Evolutionary conservation across 2,329 filamentous ascomycete genomes (phyloP).

Genomic region (Neofusicoccum kwambonambiense): DNA sequence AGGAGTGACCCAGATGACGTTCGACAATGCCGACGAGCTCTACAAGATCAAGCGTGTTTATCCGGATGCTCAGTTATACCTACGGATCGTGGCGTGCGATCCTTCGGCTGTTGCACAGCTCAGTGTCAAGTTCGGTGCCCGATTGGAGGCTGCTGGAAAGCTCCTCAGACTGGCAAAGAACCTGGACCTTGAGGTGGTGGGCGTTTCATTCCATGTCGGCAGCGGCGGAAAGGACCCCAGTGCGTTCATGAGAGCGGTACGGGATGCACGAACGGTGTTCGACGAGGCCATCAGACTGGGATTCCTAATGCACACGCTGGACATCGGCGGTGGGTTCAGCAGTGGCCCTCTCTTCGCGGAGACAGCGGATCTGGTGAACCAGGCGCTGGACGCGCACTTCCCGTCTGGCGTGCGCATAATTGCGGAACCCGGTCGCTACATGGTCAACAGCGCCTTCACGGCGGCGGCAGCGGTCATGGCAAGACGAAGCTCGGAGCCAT

Average conservation of each 20-base stretch:
- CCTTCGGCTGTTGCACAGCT: conserved; percentile 85
- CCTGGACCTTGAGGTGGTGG: conserved; percentile 79
- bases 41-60: conserved; percentile 89
- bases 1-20: conserved; percentile 91
- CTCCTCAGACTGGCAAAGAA: conserved; percentile 74
- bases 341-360: conserved; percentile 60
- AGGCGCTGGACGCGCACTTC: conserved; percentile 79
- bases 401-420: conserved; percentile 79
- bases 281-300: conserved; percentile 72
- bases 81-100: conserved; percentile 91
- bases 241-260: conserved; percentile 80
- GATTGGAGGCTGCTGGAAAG: conserved; percentile 70
- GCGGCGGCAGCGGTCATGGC: conserved; percentile 91
- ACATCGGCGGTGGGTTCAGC: conserved; percentile 93
- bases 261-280: conserved; percentile 79
- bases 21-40: conserved; percentile 91
- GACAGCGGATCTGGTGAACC: conserved; percentile 37
- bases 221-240: conserved; percentile 87
- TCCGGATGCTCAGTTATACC: conserved; percentile 79
- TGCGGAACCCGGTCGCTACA: conserved; percentile 89
- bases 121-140: conserved; percentile 90
- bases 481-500: conserved; percentile 76
- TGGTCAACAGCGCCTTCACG: conserved; percentile 83
- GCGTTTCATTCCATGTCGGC: conserved; percentile 92
- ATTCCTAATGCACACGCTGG: conserved; percentile 75